Evolutionary conservation across 176 grass and related monocot species (phyloP).

Genomic region (Coix lacrymajobi): DNA sequence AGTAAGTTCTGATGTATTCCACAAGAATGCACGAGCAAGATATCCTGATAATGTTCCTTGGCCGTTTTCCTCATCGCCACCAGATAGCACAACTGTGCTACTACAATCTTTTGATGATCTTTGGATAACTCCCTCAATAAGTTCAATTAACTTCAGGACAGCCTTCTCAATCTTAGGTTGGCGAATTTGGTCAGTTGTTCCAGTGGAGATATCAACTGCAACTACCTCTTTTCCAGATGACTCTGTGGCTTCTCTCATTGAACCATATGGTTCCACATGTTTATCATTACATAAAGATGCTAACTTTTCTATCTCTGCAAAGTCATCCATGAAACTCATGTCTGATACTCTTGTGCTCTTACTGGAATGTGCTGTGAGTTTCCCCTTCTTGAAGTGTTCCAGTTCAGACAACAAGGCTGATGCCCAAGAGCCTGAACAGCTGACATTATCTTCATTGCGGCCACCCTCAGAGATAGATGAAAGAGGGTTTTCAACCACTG

Average conservation of each 20-base stretch:
- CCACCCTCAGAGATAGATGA: conserved; percentile 47
- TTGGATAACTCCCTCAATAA: conserved; percentile 74
- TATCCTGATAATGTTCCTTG: conserved; percentile 34
- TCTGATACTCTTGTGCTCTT: conserved; percentile 80
- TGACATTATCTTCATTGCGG: conserved; percentile 60
- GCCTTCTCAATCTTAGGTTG: conserved; percentile 38
- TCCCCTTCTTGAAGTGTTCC: conserved; percentile 79
- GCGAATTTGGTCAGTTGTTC: conserved; percentile 23
- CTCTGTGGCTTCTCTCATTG: conserved; percentile 34
- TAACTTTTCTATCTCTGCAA: conserved; percentile 91
- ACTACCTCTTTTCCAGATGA: conserved; percentile 40
- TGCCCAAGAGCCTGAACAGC: conserved; percentile 80
- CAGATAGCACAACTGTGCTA: conserved; percentile 31
- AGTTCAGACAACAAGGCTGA: conserved; percentile 88
- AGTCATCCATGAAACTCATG: conserved; percentile 97
- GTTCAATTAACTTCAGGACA: conserved; percentile 67
- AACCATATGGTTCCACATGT: conserved; percentile 22
- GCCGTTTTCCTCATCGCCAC: neutral
- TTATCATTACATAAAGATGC: conserved; percentile 43
- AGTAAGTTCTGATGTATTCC: conserved; percentile 73
- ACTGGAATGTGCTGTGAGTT: conserved; percentile 52
- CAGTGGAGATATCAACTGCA: conserved; percentile 28
- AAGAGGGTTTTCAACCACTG: conserved; percentile 35
- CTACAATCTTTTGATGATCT: conserved; percentile 48
- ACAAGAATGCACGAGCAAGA: conserved; percentile 76